Conservation (phyloP, 1,139 yeast species). For the Suhomyces bribrorum region DNA sequence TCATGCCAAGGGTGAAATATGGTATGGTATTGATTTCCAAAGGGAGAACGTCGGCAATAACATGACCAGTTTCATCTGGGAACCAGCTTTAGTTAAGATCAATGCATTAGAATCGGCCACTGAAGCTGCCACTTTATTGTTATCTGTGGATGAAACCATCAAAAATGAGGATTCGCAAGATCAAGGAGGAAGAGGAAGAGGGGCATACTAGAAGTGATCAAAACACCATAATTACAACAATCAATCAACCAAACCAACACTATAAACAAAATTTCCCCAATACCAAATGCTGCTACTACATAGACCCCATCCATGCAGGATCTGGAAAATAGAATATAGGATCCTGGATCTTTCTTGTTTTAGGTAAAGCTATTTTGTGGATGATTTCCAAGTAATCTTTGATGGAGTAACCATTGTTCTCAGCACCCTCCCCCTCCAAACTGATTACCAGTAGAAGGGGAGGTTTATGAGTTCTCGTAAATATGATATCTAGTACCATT, state of each 20-base stretch:
- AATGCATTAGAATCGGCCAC: conserved; percentile 96
- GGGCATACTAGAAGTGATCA: conserved; percentile 48
- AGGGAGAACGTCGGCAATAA: conserved; percentile 83
- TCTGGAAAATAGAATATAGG: too few relatives aligned
- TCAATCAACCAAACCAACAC: too few relatives aligned
- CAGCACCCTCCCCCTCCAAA: too few relatives aligned
- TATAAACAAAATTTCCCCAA: too few relatives aligned
- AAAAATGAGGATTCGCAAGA: conserved; percentile 69
- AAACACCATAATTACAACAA: too few relatives aligned
- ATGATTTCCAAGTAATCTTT: too few relatives aligned
- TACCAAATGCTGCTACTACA: too few relatives aligned
- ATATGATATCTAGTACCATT: not conserved
- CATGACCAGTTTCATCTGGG: conserved; percentile 91
- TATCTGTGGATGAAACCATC: conserved; percentile 94
- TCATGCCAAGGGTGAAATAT: conserved; percentile 88
- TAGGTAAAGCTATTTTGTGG: too few relatives aligned
- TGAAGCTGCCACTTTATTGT: conserved; percentile 92
- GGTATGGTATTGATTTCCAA: conserved; percentile 92
- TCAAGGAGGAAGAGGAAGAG: conserved; percentile 66
- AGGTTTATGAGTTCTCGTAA: not conserved
- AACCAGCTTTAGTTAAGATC: conserved; percentile 90
- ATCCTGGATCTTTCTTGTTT: too few relatives aligned
- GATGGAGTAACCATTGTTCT: too few relatives aligned
- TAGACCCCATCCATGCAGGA: too few relatives aligned
- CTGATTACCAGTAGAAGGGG: too few relatives aligned